Evolutionary conservation across 306 rosid species (phyloP), one percentile per base, ranked within the genome.

Genomic region (Castanea mollissima): DNA sequence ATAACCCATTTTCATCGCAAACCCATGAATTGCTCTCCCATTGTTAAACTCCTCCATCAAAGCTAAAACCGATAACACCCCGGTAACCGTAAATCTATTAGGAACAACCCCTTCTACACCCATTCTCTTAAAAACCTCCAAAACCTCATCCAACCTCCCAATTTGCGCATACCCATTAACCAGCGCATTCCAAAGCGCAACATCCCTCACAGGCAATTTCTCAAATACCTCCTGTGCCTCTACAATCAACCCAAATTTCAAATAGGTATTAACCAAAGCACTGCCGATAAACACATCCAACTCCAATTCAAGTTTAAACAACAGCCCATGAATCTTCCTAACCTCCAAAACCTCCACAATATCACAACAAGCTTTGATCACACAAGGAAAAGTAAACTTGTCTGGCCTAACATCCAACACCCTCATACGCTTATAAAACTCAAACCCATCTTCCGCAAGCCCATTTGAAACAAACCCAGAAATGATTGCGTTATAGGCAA

Each of bases 131-230:
- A 94, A 90, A 73, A 87, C 84, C 77, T 68, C 79, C 79, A 94
- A 71, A 27, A 97, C 97, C 85, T 92, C 90, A 12, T 90, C 87
- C 76, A 88, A 82, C 31, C 64, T 52, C 57, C 93, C 95, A 81
- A 90, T 92, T 80, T 87, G 87, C 2, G 87, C 85, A 82, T 85
- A 86, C 74, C 97, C 97, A 85, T 85, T 92, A 69, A 94, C 85
- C 97, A 94, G 86, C 0, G 98, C 88, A 46, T 92, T 94, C 97
- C 97, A 92, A 31, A 92, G 90, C 81, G 92, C 98, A 29, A 90
- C 89, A 80, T 92, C 98, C 82, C 83, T 90, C 21, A 80, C 84
- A 6, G 93, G 85, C 85, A 94, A 79, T 85, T 86, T 92, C 63
- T 84, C 88, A 38, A 94, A 94, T 86, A 88, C 83, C 64, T 84